Evolutionary conservation across 1,139 yeast genomes (phyloP).

Genomic region (Taphrina betulina): DNA sequence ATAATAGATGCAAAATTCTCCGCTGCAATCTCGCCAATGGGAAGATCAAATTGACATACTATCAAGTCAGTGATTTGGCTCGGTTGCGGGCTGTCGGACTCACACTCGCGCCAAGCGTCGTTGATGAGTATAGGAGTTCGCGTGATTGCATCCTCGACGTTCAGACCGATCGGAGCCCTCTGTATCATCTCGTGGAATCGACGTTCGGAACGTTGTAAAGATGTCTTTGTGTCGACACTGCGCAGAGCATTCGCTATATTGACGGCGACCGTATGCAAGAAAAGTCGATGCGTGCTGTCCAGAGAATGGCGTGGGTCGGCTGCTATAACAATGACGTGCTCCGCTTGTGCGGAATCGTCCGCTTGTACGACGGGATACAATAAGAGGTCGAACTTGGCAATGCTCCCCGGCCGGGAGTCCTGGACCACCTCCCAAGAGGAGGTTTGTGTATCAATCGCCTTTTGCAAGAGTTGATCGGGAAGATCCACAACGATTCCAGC

Average conservation of each 20-base stretch:
- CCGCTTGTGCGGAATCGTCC: background rate
- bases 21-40: background rate
- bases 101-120: constrained; percentile 15
- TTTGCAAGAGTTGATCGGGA: background rate
- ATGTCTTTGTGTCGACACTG: background rate
- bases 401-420: too few relatives aligned
- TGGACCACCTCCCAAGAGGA: background rate
- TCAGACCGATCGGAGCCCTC: constrained; percentile 3
- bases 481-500: background rate
- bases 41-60: constrained; percentile 5
- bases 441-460: background rate
- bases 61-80: background rate
- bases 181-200: constrained; percentile 6
- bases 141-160: constrained; percentile 11
- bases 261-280: too few relatives aligned
- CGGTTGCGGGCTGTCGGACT: background rate
- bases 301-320: too few relatives aligned
- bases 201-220: background rate
- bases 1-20: background rate
- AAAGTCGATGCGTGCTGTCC: too few relatives aligned
- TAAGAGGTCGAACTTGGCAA: too few relatives aligned
- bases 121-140: constrained; percentile 8
- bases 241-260: background rate
- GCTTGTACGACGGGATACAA: background rate
- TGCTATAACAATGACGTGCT: background rate